Conservation (phyloP, 2,329 filamentous ascomycete species). For the Fusarium sp. region DNA sequence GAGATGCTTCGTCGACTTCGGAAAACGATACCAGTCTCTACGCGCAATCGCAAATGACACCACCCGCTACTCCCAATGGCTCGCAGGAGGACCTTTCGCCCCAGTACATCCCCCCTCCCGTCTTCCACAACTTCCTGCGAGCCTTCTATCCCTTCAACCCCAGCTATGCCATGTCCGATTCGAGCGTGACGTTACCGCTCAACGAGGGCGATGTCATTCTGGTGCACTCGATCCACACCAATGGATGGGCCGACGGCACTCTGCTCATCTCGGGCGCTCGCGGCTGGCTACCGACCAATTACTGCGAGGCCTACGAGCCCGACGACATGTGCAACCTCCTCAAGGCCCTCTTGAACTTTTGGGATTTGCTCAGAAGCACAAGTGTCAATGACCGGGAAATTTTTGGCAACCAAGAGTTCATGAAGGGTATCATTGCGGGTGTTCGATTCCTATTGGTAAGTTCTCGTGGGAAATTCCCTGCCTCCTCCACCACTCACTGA, state of each 20-base stretch:
- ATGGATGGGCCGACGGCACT: conserved; percentile 98
- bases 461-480: conserved; percentile 36
- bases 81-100: conserved; percentile 72
- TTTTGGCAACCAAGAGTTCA: conserved; percentile 93
- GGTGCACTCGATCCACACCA: conserved; percentile 96
- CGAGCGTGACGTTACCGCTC: conserved; percentile 89
- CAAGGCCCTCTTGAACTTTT: conserved; percentile 90
- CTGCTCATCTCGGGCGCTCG: conserved; percentile 87
- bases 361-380: conserved; percentile 88
- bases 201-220: conserved; percentile 93
- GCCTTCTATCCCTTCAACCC: conserved; percentile 96
- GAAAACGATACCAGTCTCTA: conserved; percentile 59
- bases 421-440: conserved; percentile 93
- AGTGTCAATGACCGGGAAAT: conserved; percentile 82
- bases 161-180: conserved; percentile 81
- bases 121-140: conserved; percentile 95
- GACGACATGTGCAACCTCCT: conserved; percentile 88
- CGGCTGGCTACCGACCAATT: conserved; percentile 98
- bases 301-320: conserved; percentile 95
- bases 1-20: conserved; percentile 51
- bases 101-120: conserved; percentile 66
- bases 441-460: conserved; percentile 91
- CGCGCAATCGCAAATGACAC: conserved; percentile 78
- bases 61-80: conserved; percentile 81
- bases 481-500: not conserved